Conservation (phyloP, 2,329 filamentous ascomycete species). For the Clarireedia hainanense region DNA sequence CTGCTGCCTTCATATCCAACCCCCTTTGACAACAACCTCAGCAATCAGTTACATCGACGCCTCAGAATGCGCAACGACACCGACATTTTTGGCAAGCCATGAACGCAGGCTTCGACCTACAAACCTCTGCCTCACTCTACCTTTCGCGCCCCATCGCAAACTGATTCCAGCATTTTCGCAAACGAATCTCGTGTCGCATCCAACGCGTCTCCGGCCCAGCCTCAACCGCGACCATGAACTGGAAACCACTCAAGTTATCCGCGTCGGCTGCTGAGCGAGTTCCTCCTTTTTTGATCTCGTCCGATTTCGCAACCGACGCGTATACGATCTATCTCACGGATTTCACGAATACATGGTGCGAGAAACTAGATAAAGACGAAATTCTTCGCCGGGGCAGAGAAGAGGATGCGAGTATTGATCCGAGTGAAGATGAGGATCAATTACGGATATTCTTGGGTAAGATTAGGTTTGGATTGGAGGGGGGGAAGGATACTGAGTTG, state of each 20-base stretch:
- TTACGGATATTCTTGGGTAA: slow-evolving; percentile 59
- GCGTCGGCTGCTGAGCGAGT: slow-evolving; percentile 29
- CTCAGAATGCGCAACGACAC: neutral
- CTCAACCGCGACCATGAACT: slow-evolving; percentile 16
- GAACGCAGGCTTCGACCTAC: neutral
- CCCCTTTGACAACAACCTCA: neutral
- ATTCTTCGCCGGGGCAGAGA: slow-evolving; percentile 56
- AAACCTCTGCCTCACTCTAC: neutral
- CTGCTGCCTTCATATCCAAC: neutral
- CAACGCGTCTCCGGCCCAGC: neutral
- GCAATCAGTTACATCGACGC: neutral
- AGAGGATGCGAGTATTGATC: slow-evolving; percentile 64
- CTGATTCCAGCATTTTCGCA: neutral
- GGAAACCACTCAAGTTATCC: slow-evolving; percentile 20
- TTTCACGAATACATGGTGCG: slow-evolving; percentile 65
- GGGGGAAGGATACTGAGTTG: slow-evolving; percentile 37
- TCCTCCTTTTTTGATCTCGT: slow-evolving; percentile 57
- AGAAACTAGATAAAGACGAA: slow-evolving; percentile 51
- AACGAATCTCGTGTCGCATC: neutral
- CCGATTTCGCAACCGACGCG: slow-evolving; percentile 43
- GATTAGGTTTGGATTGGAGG: slow-evolving; percentile 42
- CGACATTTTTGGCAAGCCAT: neutral
- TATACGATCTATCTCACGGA: slow-evolving; percentile 66
- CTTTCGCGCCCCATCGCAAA: neutral
- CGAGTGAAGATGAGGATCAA: slow-evolving; percentile 55